phyloP scores from a whole-genome alignment of 352 stramenopile species.

The Phytophthora sp. region DNA sequence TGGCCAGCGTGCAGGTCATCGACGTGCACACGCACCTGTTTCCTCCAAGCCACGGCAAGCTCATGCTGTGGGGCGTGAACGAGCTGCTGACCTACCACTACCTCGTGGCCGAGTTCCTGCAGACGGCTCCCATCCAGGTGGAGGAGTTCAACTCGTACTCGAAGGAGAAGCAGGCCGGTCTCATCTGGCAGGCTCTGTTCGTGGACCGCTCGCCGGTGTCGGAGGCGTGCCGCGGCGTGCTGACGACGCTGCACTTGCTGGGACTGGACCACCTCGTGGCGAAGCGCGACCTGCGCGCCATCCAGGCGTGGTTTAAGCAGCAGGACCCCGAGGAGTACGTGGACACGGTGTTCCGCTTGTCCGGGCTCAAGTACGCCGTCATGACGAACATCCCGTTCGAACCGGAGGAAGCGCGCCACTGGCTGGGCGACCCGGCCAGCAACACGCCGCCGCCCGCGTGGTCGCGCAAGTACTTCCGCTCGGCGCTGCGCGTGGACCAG shows the following conservation, averaged over 20 bases:
- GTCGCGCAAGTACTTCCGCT: slow-evolving; percentile 84
- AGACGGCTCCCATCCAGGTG: slow-evolving; percentile 79
- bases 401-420: slow-evolving; percentile 58
- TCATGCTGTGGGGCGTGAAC: slow-evolving; percentile 95
- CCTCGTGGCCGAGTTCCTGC: slow-evolving; percentile 94
- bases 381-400: slow-evolving; percentile 97
- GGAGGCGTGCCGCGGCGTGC: slow-evolving; percentile 90
- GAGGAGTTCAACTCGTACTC: slow-evolving; percentile 83
- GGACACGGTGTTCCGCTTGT: slow-evolving; percentile 72
- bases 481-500: slow-evolving; percentile 92
- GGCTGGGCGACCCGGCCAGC: slow-evolving; percentile 48
- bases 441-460: slow-evolving; percentile 50
- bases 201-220: slow-evolving; percentile 87
- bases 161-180: slow-evolving; percentile 80
- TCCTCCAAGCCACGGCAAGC: slow-evolving; percentile 86
- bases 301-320: slow-evolving; percentile 85
- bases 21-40: slow-evolving; percentile 94
- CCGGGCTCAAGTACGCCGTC: slow-evolving; percentile 89
- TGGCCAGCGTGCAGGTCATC: slow-evolving; percentile 44
- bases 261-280: slow-evolving; percentile 71
- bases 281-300: slow-evolving; percentile 76
- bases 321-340: slow-evolving; percentile 79
- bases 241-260: slow-evolving; percentile 87
- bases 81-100: slow-evolving; percentile 97
- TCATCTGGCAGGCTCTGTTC: slow-evolving; percentile 94